Evolutionary conservation across 306 rosid species (phyloP).

Genomic region (Dicorynia guianensis): DNA sequence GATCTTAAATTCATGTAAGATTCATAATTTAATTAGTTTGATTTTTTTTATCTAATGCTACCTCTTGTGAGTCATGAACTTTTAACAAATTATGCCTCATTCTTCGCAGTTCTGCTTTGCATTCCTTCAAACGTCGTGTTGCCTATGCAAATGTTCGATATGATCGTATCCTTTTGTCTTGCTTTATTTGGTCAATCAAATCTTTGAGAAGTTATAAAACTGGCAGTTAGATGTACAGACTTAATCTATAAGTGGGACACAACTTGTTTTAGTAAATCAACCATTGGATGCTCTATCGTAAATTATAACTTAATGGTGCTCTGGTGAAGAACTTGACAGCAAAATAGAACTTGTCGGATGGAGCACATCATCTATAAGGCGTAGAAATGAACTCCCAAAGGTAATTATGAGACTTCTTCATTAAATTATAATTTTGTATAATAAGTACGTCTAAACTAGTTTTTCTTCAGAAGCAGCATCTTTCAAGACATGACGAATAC

Average conservation of each 20-base stretch:
- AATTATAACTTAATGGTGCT: conserved; percentile 13
- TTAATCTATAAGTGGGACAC: too few relatives aligned
- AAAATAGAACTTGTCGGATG: conserved; percentile 87
- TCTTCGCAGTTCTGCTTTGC: conserved; percentile 81
- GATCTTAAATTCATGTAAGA: conserved; percentile 81
- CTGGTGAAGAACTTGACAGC: conserved; percentile 58
- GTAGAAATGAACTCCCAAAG: conserved; percentile 78
- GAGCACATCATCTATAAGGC: conserved; percentile 92
- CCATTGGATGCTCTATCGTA: conserved; percentile 3
- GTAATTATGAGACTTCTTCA: conserved; percentile 48
- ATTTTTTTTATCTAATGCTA: background rate
- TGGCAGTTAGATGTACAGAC: too few relatives aligned
- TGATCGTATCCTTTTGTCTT: conserved; percentile 77
- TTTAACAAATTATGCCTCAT: conserved; percentile 19
- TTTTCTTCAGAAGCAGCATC: conserved; percentile 54
- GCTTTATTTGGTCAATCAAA: background rate
- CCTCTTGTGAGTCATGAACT: too few relatives aligned
- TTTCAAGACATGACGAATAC: conserved; percentile 61
- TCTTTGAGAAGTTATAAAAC: background rate
- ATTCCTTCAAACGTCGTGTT: conserved; percentile 77
- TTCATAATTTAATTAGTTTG: conserved; percentile 15
- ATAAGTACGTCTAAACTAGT: conserved; percentile 34
- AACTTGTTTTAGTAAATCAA: background rate
- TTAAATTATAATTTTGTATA: conserved; percentile 18
- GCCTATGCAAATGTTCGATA: conserved; percentile 76